A percentile compares a stretch with the other conserved stretches of the same genome.
These are phyloP conservation scores for Allantophomopsis cytisporea DNA, from an alignment of 2,329 filamentous ascomycete genomes.

Conservation along the genomic window DNA sequence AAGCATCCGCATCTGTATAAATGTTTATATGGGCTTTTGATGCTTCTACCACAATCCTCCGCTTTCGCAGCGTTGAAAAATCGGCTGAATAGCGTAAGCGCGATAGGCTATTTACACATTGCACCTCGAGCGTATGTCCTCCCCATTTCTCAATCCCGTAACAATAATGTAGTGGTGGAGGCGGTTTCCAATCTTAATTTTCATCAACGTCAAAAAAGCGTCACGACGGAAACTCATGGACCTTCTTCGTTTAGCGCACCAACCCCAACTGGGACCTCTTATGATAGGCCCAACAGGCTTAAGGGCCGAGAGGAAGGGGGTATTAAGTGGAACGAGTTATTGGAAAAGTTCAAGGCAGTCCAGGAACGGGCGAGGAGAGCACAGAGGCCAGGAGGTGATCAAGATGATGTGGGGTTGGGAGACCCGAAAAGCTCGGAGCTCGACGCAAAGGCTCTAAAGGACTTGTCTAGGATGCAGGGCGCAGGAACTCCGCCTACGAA, in stretches of 20 bases:
- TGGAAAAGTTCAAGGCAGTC: slow-evolving; percentile 87
- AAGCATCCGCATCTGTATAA: slow-evolving; percentile 93
- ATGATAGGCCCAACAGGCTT: slow-evolving; percentile 63
- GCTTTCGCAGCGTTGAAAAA: slow-evolving; percentile 96
- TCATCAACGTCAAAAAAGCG: slow-evolving; percentile 16
- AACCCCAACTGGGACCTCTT: slow-evolving; percentile 36
- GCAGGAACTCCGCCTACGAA: slow-evolving; percentile 32
- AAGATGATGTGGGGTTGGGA: slow-evolving; percentile 34
- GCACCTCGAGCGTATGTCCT: slow-evolving; percentile 60
- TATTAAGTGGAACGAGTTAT: slow-evolving; percentile 82
- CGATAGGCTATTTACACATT: slow-evolving; percentile 88
- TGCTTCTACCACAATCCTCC: slow-evolving; percentile 96
- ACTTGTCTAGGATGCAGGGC: slow-evolving; percentile 17
- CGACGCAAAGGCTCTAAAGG: slow-evolving; percentile 22
- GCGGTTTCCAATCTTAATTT: slow-evolving; percentile 15
- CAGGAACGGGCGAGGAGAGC: slow-evolving; percentile 73
- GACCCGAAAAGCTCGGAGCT: slow-evolving; percentile 21
- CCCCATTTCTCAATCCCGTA: slow-evolving; percentile 17
- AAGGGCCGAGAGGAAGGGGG: slow-evolving; percentile 69
- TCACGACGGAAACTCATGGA: slow-evolving; percentile 16
- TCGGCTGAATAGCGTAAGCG: slow-evolving; percentile 88
- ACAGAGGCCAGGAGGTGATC: slow-evolving; percentile 38
- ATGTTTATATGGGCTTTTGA: slow-evolving; percentile 90
- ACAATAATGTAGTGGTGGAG: slow-evolving; percentile 16
- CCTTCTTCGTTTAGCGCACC: slow-evolving; percentile 23